Percentiles rank a stretch among this genome's conserved stretches.
Evolutionary conservation across 192 early-diverging fungal genomes (phyloP).

Genomic region (Entomortierella chlamydospora): DNA sequence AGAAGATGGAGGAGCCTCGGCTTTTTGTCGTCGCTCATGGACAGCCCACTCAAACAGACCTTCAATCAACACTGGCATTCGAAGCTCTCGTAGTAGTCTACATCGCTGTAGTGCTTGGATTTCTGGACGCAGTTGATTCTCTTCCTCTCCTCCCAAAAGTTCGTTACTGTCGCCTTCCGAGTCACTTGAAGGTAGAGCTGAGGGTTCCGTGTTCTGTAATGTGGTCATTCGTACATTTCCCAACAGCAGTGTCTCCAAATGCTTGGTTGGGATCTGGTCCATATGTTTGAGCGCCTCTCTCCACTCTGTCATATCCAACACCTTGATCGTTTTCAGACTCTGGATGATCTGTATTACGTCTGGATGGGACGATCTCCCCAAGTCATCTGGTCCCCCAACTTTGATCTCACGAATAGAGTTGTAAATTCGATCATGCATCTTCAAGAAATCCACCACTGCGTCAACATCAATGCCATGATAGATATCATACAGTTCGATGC

Average conservation of each 20-base stretch:
- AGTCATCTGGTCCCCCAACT: constrained; percentile 32
- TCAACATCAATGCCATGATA: constrained; percentile 28
- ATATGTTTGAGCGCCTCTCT: constrained; percentile 34
- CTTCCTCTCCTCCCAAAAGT: background rate
- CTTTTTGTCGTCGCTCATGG: constrained; percentile 14
- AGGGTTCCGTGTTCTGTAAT: background rate
- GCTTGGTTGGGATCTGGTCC: constrained; percentile 33
- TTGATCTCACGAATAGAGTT: constrained; percentile 41
- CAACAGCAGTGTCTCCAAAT: constrained; percentile 31
- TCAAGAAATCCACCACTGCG: constrained; percentile 30
- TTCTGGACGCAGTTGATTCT: constrained; percentile 23
- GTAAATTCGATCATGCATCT: constrained; percentile 18
- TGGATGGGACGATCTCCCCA: constrained; percentile 19
- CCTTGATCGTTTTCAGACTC: constrained; percentile 15
- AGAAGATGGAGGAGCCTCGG: background rate
- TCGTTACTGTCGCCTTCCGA: background rate
- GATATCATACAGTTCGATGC: constrained; percentile 35
- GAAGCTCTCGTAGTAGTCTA: constrained; percentile 25
- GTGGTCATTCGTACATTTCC: constrained; percentile 36
- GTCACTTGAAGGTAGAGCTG: background rate
- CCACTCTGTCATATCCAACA: constrained; percentile 48
- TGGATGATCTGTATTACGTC: constrained; percentile 23
- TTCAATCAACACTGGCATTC: constrained; percentile 38
- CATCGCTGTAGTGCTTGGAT: constrained; percentile 22
- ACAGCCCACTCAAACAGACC: constrained; percentile 38